Evolutionary conservation across 345 rosid species (phyloP).

Genomic region (Melaleuca quinquenervia): DNA sequence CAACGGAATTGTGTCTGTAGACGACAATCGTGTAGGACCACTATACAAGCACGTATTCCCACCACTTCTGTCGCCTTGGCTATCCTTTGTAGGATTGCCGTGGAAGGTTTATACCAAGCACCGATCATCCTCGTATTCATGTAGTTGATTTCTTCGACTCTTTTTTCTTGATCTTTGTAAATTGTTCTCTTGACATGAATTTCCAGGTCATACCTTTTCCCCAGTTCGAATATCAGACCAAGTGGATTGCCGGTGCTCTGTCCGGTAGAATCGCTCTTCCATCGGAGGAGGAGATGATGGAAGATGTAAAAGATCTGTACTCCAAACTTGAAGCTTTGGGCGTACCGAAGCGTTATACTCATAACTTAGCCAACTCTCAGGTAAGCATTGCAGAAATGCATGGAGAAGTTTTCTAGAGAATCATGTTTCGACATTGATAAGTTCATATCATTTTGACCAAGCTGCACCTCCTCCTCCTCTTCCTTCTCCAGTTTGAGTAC

Average conservation of each 20-base stretch:
- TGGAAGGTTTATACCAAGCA: constrained; percentile 38
- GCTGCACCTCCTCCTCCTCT: background rate
- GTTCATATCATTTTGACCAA: background rate
- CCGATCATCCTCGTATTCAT: background rate
- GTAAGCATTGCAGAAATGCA: constrained; percentile 10
- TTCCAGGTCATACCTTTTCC: constrained; percentile 54
- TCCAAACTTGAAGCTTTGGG: constrained; percentile 41
- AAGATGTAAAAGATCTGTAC: constrained; percentile 41
- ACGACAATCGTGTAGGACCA: constrained; percentile 74
- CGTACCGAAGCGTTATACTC: constrained; percentile 55
- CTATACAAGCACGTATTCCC: constrained; percentile 73
- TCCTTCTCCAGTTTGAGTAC: constrained; percentile 40
- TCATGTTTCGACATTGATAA: background rate
- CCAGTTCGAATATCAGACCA: constrained; percentile 66
- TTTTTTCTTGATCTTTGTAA: background rate
- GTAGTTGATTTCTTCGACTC: background rate
- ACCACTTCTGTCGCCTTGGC: constrained; percentile 55
- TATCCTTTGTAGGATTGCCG: constrained; percentile 82
- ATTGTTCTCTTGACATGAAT: background rate
- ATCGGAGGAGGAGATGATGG: constrained; percentile 53
- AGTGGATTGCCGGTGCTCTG: constrained; percentile 77
- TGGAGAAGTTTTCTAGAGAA: background rate
- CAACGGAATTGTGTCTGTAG: constrained; percentile 48
- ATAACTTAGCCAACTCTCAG: constrained; percentile 26
- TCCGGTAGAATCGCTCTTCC: constrained; percentile 66